phyloP scores from a whole-genome alignment of 2,329 filamentous ascomycete species.

The Chrysosporium queenslandicum region DNA sequence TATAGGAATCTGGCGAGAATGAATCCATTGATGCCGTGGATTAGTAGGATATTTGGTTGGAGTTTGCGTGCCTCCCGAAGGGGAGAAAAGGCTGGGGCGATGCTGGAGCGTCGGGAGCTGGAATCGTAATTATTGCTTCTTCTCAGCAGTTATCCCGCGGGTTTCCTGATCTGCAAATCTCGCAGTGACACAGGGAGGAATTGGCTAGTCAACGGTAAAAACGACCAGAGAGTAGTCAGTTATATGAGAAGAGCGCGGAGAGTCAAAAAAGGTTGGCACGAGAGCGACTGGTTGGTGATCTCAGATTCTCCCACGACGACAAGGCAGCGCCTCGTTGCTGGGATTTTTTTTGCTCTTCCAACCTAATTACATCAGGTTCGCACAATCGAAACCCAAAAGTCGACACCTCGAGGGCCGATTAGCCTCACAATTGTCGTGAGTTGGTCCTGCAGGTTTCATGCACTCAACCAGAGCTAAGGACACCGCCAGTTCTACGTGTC shows the following conservation, averaged over 20 bases:
- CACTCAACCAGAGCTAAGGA: slow-evolving; percentile 13
- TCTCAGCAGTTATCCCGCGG: not conserved
- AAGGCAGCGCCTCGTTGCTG: slow-evolving; percentile 1
- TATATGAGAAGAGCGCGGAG: not conserved
- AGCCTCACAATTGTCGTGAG: slow-evolving; percentile 14
- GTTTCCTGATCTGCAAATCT: slow-evolving; percentile 1
- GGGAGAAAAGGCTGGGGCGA: not conserved
- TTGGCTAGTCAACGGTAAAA: not conserved
- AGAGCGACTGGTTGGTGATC: slow-evolving; percentile 5
- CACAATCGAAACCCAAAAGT: not conserved
- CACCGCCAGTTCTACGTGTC: slow-evolving; percentile 21
- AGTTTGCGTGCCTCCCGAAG: not conserved
- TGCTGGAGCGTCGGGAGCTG: not conserved
- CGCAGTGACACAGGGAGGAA: slow-evolving; percentile 2
- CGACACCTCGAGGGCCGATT: slow-evolving; percentile 5
- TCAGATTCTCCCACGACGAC: slow-evolving; percentile 2
- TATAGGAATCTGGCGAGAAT: not conserved
- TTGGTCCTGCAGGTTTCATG: slow-evolving; percentile 19
- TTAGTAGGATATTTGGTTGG: slow-evolving; percentile 2
- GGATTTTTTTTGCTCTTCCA: not conserved
- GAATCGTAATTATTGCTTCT: slow-evolving; percentile 6
- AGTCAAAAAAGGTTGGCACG: not conserved
- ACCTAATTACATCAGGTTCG: slow-evolving; percentile 10
- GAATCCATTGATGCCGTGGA: slow-evolving; percentile 4
- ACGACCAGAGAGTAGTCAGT: not conserved